A percentile compares a stretch with the other conserved stretches of the same genome.
Evolutionary conservation across 257 asterid species (phyloP).

Genomic region (Solanum appendiculatum): DNA sequence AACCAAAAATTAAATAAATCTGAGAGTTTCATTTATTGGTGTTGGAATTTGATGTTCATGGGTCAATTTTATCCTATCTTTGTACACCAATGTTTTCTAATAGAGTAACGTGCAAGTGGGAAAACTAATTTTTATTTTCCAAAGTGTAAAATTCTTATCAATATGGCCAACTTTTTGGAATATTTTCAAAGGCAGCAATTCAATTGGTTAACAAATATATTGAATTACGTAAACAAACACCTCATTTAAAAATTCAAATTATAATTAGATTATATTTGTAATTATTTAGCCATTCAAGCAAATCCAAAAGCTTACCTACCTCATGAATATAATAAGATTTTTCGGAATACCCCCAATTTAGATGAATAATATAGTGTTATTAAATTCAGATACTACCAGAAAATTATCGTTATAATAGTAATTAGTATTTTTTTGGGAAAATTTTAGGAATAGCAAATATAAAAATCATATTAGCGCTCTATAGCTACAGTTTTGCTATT

Average conservation of each 20-base stretch:
- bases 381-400: not conserved
- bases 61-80: constrained; percentile 1
- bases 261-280: not conserved
- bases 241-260: not conserved
- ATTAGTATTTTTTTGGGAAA: not conserved
- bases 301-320: not conserved
- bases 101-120: not conserved
- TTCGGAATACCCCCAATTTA: not conserved
- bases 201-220: not conserved
- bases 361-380: not conserved
- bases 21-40: not conserved
- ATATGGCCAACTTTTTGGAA: not conserved
- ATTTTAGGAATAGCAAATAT: too few species aligned
- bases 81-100: not conserved
- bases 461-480: too few species aligned
- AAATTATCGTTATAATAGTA: not conserved
- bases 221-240: not conserved
- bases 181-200: not conserved
- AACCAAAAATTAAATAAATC: not conserved
- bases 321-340: not conserved
- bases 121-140: not conserved
- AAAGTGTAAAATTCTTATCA: not conserved
- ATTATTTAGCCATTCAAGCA: not conserved
- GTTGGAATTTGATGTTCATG: not conserved
- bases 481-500: too few species aligned